Base-by-base conservation (phyloP, 148 eudicot genomes). In the Chenopodium album region DNA sequence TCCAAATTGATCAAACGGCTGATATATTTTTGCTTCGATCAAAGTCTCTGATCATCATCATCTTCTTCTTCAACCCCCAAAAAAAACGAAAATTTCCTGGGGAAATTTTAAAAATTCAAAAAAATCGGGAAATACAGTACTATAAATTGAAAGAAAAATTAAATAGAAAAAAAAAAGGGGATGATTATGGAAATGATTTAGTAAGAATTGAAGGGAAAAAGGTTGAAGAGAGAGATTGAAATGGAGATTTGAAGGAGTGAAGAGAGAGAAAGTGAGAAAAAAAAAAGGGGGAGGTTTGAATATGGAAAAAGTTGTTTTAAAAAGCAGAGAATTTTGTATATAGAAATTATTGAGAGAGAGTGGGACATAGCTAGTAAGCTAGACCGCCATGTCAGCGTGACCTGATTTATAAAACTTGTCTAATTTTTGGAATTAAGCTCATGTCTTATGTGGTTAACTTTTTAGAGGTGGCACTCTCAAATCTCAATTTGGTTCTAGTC, bases 271-370 rank as follows among this genome's bases (percentile, higher is more conserved):
- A 41, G 0, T 4, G 44, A 41, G 44, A 6, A 5, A 41, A 41
- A 41, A 41, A 41, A n/a, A 23, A 50, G 17, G 56, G 60, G 76
- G 77, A 73, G 60, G 65, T 56, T 79, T 79, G 76, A 79, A 71
- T 50, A 56, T 34, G 75, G 76, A 31, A 19, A 74, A 79, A 70
- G 66, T 14, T 32, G 68, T 3, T n/a, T 59, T 59, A 1, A 2
- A 54, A 71, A 70, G 81, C 65, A 52, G 81, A 79, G 68, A 37
- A 70, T 54, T 26, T 7, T 71, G 54, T 70, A 17, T 11, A 59
- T n/a, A 59, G 6, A 59, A 13, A 13, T 2, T 11, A 50, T 16
- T 12, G 54, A 48, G 12, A 48, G 12, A 48, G 52, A 50, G 67
- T 64, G 67, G 67, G 67, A 64, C 67, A 64, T 23, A 64, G 11